phyloP scores from a whole-genome alignment of 305 asterid genomes.

The Solanum aculeatissimum region DNA sequence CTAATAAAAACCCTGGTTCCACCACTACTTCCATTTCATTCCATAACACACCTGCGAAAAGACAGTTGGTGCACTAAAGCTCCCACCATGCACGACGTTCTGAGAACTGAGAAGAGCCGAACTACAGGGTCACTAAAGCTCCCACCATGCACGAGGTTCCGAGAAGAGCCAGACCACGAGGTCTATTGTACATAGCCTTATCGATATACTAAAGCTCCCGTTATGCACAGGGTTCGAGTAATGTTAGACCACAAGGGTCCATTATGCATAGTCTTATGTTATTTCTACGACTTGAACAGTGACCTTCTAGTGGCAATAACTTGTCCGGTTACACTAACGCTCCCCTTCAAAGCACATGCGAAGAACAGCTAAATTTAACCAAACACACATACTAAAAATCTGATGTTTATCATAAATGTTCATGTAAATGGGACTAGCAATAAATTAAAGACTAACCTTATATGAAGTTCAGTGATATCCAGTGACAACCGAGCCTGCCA shows the following conservation, averaged over 20 bases:
- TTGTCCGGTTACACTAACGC: no score
- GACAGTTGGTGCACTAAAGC: neutral
- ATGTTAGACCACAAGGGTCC: no score
- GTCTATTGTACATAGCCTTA: no score
- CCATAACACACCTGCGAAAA: neutral
- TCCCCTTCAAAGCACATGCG: neutral
- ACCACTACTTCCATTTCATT: neutral
- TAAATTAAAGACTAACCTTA: constrained; percentile 35
- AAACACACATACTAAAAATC: neutral
- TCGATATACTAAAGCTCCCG: neutral
- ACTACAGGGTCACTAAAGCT: no score
- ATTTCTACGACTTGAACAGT: neutral
- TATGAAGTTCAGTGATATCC: constrained; percentile 76
- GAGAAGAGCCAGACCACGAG: no score
- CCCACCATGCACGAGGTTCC: no score
- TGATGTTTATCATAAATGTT: neutral
- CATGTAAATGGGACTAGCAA: neutral
- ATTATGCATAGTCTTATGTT: no score
- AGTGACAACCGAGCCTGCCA: constrained; percentile 88
- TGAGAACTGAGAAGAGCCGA: no score
- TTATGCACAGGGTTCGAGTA: neutral
- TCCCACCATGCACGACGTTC: no score
- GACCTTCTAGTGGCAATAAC: neutral
- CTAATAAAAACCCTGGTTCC: neutral
- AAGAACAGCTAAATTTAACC: neutral